A percentile compares a stretch with the other conserved stretches of the same genome.
Evolutionary conservation across 805 yeast species (phyloP).

Genomic region (Candida boleticola): DNA sequence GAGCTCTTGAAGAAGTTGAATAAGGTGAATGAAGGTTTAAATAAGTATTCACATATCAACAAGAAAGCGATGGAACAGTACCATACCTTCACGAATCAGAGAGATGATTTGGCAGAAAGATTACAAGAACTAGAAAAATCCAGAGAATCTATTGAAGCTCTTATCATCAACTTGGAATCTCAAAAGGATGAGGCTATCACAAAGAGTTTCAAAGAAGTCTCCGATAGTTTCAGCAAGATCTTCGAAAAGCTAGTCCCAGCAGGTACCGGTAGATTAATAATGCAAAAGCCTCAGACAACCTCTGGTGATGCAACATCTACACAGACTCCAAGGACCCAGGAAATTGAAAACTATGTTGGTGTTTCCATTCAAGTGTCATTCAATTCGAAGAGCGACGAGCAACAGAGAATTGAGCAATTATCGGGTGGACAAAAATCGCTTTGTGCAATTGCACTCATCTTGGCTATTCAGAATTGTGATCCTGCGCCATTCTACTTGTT

Average conservation of each 20-base stretch:
- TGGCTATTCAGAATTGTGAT: slow-evolving; percentile 92
- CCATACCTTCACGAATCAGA: slow-evolving; percentile 66
- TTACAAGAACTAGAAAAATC: slow-evolving; percentile 69
- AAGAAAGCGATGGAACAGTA: slow-evolving; percentile 88
- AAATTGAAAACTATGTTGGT: slow-evolving; percentile 56
- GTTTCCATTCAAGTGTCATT: slow-evolving; percentile 87
- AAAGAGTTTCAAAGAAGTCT: slow-evolving; percentile 73
- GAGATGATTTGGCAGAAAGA: slow-evolving; percentile 63
- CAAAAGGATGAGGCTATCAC: slow-evolving; percentile 83
- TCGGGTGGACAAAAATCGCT: slow-evolving; percentile 97
- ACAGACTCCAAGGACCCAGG: slow-evolving; percentile 11
- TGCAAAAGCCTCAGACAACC: slow-evolving; percentile 45
- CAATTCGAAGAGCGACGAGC: slow-evolving; percentile 82
- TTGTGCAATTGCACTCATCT: slow-evolving; percentile 91
- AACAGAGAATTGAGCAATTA: slow-evolving; percentile 81
- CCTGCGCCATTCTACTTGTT: slow-evolving; percentile 96
- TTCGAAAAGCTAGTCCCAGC: slow-evolving; percentile 81
- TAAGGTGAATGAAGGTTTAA: slow-evolving; percentile 53
- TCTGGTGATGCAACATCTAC: background rate
- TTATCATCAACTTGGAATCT: slow-evolving; percentile 66
- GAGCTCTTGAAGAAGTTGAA: slow-evolving; percentile 54
- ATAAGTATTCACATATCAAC: slow-evolving; percentile 73
- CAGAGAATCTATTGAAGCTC: slow-evolving; percentile 65
- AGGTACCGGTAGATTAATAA: slow-evolving; percentile 73
- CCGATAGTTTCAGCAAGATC: slow-evolving; percentile 67